Evolutionary conservation across 495 filamentous ascomycete genomes (phyloP), one percentile per base, ranked within the genome.

Genomic region (Viridothelium virens): DNA sequence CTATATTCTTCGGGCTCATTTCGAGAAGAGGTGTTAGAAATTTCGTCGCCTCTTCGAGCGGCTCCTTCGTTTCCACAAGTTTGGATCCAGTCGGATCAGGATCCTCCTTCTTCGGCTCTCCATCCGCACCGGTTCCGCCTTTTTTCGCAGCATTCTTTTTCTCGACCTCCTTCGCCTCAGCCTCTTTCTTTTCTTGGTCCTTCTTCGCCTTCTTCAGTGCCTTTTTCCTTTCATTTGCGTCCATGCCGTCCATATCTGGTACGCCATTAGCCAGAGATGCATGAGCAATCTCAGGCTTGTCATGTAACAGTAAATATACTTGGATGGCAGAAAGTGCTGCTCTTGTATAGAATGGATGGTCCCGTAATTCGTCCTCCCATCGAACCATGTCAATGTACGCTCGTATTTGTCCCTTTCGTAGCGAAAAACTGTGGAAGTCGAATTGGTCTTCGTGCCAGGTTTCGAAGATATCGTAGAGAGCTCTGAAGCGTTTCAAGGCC

Each of bases 361-460:
- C 89, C 34, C 92, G 85, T 41, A 97, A 77, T 64, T 84, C 82
- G 70, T 99, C 92, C 72, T 97, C 93, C 94, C 94, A 99, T 67
- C 90, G 86, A 34, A 97, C 80, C 91, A 97, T 96, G 68, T 96
- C 91, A 25, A 97, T 80, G 72, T 99, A 99, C 0, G 95, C 91
- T 59, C 94, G 81, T 66, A 97, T 89, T 81, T 96, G 93, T 5
- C 95, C 94, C 77, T 97, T 97, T 10, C 92, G 83, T 6, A 97
- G 80, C 7, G 92, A 97, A 78, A 97, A 99, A 76, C 86, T 90
- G 79, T 99, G 94, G 81, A 99, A 99, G 74, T 99, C 94, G 71
- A 96, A 97, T 71, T 99, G 94, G 70, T 99, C 94, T 70, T 99
- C 94, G 69, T 95, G 87, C 94, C 94, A 99, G 48, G 89, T 86